Base-by-base conservation (phyloP, 345 rosid species). In the Microthlaspi erraticum region DNA sequence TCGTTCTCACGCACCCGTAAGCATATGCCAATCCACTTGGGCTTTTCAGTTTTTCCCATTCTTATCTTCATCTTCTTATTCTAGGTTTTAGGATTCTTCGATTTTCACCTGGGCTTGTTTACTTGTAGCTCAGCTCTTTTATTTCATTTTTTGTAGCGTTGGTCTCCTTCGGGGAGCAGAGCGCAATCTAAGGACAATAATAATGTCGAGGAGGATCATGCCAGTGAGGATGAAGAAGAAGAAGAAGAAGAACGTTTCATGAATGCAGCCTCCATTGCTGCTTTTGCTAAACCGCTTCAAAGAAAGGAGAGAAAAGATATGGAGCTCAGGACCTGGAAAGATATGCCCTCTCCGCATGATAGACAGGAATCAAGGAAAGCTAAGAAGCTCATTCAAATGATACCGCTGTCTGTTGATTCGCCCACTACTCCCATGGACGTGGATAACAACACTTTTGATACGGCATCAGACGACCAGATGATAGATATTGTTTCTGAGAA, bases 1-100 rank as follows among this genome's bases (percentile, higher is more conserved):
- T 84, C 93, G 98, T 36, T 87, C 97, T 50, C 86, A 86, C 43
- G 97, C 93, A 45, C 96, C 93, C 10, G 97, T 93, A 74, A 86
- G 29, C 29, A 26, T n/a, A n/a, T n/a, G n/a, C n/a, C n/a, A n/a
- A n/a, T n/a, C n/a, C n/a, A n/a, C n/a, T n/a, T 32, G 23, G 17
- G 26, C 0, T 12, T 13, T 36, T 45, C 17, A 7, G 43, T 7
- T 60, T 72, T 67, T n/a, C 18, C 26, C 12, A 12, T 11, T 6
- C 4, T 2, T 43, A 5, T 67, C 13, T 68, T 68, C 46, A 12
- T 16, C 36, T 38, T 3, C 51, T 68, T 49, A 7, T 17, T 26
- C 41, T 18, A 16, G 73, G 10, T 39, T 42, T 18, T 12, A 48
- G 16, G 37, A 4, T 29, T 65, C 68, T 45, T 62, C 54, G 42